These are phyloP conservation scores for Nematodospora anomalae DNA, from an alignment of 1,139 yeast genomes.

Conservation along the genomic window DNA sequence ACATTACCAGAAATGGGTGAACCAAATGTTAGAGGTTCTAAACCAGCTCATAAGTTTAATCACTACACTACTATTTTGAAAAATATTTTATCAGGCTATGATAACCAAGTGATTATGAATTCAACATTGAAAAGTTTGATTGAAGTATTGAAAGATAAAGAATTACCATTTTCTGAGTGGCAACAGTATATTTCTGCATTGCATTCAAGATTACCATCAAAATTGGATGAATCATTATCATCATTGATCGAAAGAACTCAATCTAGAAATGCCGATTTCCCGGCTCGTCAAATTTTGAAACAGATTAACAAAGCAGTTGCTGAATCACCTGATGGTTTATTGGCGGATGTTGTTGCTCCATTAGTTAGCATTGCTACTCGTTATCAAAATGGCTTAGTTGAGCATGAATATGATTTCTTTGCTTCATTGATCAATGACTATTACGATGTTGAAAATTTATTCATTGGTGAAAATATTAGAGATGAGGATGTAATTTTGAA, in stretches of 20 bases:
- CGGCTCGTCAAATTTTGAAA: conserved; percentile 78
- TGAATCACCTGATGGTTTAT: conserved; percentile 53
- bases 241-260: conserved; percentile 67
- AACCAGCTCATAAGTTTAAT: conserved; percentile 75
- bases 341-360: conserved; percentile 67
- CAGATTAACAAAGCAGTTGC: conserved; percentile 53
- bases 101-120: conserved; percentile 91
- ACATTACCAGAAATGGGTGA: conserved; percentile 87
- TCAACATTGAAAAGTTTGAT: conserved; percentile 72
- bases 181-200: conserved; percentile 78
- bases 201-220: conserved; percentile 82
- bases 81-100: conserved; percentile 86
- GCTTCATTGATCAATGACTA: conserved; percentile 70
- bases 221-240: conserved; percentile 67
- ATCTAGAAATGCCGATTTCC: conserved; percentile 80
- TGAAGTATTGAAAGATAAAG: conserved; percentile 71
- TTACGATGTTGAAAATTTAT: conserved; percentile 72
- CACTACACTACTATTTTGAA: conserved; percentile 58
- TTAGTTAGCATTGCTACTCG: conserved; percentile 67
- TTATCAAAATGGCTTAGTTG: conserved; percentile 73
- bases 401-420: conserved; percentile 80
- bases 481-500: conserved; percentile 84
- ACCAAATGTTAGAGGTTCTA: conserved; percentile 79
- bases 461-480: conserved; percentile 71
- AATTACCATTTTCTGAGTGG: conserved; percentile 95